Evolutionary conservation across 768 basidiomycete species (phyloP).

Genomic region (Phlegmacium glaucopus): DNA sequence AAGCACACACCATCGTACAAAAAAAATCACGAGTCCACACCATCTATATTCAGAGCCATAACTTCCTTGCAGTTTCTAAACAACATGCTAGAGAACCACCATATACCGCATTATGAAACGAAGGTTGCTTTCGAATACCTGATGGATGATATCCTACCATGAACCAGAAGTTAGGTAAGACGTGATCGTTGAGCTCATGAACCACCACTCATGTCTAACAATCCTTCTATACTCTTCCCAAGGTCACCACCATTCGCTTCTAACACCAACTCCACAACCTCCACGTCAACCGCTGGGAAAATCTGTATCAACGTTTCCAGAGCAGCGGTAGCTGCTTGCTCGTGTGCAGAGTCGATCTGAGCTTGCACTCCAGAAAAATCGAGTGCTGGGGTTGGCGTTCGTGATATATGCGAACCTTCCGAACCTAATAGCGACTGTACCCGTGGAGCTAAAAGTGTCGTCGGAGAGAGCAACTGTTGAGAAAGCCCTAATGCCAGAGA

Average conservation of each 20-base stretch:
- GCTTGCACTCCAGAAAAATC: constrained; percentile 69
- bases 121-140: too few species aligned
- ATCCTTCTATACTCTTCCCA: constrained; percentile 83
- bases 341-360: constrained; percentile 77
- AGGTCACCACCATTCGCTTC: constrained; percentile 88
- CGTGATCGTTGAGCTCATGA: constrained; percentile 15
- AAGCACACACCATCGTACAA: too few species aligned
- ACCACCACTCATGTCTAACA: constrained; percentile 70
- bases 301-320: constrained; percentile 81
- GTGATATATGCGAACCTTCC: constrained; percentile 47
- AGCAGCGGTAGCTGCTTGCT: constrained; percentile 67
- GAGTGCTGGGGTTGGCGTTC: constrained; percentile 66
- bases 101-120: too few species aligned
- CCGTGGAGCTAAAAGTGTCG: constrained; percentile 40
- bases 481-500: constrained; percentile 49
- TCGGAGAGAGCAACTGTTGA: constrained; percentile 28
- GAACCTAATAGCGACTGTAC: constrained; percentile 35
- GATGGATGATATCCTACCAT: background rate
- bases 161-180: background rate
- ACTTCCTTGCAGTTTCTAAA: too few species aligned
- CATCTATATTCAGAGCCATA: too few species aligned
- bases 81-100: too few species aligned
- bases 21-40: too few species aligned
- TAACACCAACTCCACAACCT: constrained; percentile 85
- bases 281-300: constrained; percentile 79